Evolutionary conservation across 495 filamentous ascomycete genomes (phyloP).

Genomic region (Trichoderma parareesei): DNA sequence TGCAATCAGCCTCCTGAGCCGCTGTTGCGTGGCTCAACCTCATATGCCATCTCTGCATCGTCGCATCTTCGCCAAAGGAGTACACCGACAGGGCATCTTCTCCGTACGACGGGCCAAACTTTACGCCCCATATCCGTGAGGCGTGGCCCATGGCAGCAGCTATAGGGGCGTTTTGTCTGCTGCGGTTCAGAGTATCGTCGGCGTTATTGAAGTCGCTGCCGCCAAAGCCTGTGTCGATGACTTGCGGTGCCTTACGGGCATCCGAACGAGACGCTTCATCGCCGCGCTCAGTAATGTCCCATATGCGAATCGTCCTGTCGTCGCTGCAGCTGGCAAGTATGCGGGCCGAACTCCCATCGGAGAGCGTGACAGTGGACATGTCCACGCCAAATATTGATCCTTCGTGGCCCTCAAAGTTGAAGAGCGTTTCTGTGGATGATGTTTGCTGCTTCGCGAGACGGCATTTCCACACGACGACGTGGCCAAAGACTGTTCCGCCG

Average conservation of each 20-base stretch:
- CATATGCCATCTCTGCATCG: constrained; percentile 61
- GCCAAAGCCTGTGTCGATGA: constrained; percentile 45
- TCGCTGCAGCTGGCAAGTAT: constrained; percentile 89
- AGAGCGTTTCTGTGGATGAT: constrained; percentile 41
- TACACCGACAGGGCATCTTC: constrained; percentile 37
- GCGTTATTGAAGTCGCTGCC: constrained; percentile 18
- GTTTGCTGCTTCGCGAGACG: constrained; percentile 14
- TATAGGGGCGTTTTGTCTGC: constrained; percentile 27
- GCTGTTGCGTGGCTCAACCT: constrained; percentile 20
- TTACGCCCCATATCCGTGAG: constrained; percentile 83
- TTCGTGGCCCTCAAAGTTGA: constrained; percentile 79
- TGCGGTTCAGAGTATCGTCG: constrained; percentile 19
- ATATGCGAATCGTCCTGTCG: constrained; percentile 82
- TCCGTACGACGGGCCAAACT: constrained; percentile 14
- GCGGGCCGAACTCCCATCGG: constrained; percentile 34
- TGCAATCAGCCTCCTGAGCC: not conserved
- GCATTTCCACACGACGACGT: constrained; percentile 85
- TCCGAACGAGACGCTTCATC: constrained; percentile 4
- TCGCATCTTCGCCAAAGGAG: constrained; percentile 75
- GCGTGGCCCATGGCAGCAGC: constrained; percentile 73
- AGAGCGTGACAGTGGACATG: constrained; percentile 51
- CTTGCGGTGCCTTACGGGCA: constrained; percentile 21
- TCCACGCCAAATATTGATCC: constrained; percentile 86
- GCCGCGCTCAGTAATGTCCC: constrained; percentile 57
- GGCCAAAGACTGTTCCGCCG: constrained; percentile 87